phyloP scores from a whole-genome alignment of 1,284 basidiomycete genomes.

The Apiotrichum laibachii region DNA sequence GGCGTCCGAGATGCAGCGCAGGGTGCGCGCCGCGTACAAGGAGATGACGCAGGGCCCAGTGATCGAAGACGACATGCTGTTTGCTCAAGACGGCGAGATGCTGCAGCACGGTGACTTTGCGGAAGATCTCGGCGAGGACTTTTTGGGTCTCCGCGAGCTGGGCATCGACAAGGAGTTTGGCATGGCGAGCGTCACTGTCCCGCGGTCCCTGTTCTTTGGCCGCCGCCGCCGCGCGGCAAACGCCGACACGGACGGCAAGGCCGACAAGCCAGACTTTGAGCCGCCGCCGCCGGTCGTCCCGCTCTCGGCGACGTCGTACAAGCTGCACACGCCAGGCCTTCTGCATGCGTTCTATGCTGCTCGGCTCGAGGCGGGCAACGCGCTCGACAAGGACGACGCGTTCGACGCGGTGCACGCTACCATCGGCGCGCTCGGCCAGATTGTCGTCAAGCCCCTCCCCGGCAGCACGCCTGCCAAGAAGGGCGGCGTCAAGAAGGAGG shows the following conservation, averaged over 20 bases:
- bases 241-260: constrained; percentile 41
- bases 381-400: constrained; percentile 34
- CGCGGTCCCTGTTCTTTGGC: constrained; percentile 72
- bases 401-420: constrained; percentile 42
- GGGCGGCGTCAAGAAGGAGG: constrained; percentile 9
- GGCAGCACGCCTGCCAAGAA: constrained; percentile 16
- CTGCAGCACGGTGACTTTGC: constrained; percentile 78
- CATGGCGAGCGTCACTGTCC: constrained; percentile 72
- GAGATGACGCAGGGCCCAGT: constrained; percentile 61
- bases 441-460: constrained; percentile 33
- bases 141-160: constrained; percentile 80
- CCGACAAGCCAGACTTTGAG: constrained; percentile 69
- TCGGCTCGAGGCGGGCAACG: constrained; percentile 54
- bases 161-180: constrained; percentile 87
- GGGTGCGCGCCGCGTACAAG: constrained; percentile 74
- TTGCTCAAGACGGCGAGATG: constrained; percentile 73
- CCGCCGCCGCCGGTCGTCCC: constrained; percentile 76
- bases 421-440: constrained; percentile 47
- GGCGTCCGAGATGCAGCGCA: constrained; percentile 76
- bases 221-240: constrained; percentile 52
- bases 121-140: constrained; percentile 86
- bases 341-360: constrained; percentile 71
- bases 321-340: constrained; percentile 74
- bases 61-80: constrained; percentile 67
- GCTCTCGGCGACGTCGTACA: constrained; percentile 63